Evolutionary conservation across 371 early-diverging fungal species (phyloP).

Genomic region (Lichtheimia hyalospora): DNA sequence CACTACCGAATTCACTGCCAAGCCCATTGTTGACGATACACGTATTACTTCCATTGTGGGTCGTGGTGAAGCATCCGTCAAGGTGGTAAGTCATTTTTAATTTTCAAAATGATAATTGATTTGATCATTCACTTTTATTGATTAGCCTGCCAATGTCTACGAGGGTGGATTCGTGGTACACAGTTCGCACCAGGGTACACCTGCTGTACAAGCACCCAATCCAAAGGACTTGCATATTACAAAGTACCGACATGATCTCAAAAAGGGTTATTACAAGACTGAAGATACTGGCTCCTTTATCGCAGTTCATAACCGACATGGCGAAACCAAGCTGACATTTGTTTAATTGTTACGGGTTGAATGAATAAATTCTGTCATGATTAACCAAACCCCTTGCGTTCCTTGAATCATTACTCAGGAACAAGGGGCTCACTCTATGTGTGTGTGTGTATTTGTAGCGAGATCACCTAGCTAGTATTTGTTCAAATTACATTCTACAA

Average conservation of each 20-base stretch:
- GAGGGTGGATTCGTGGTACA: conserved; percentile 20
- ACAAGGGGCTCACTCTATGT: no score
- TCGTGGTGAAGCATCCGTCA: conserved; percentile 1
- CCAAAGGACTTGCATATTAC: conserved; percentile 22
- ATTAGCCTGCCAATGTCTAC: conserved; percentile 15
- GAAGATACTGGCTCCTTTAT: conserved; percentile 13
- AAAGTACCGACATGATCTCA: conserved; percentile 18
- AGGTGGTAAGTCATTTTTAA: background rate
- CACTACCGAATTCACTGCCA: conserved; percentile 3
- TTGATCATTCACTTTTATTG: background rate
- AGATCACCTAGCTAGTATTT: no score
- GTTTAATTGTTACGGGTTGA: background rate
- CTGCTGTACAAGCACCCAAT: conserved; percentile 15
- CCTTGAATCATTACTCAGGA: no score
- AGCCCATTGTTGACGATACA: conserved; percentile 3
- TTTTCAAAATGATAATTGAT: background rate
- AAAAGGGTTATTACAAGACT: conserved; percentile 24
- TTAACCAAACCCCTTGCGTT: no score
- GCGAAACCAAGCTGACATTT: conserved; percentile 18
- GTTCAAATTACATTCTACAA: no score
- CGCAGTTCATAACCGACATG: conserved; percentile 14
- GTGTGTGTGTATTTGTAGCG: no score
- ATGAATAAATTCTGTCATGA: no score
- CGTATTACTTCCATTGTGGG: background rate
- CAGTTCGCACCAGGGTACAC: conserved; percentile 7